Conservation (phyloP, 1,139 yeast genomes). For the Magnusiomyces tetraspermus region DNA sequence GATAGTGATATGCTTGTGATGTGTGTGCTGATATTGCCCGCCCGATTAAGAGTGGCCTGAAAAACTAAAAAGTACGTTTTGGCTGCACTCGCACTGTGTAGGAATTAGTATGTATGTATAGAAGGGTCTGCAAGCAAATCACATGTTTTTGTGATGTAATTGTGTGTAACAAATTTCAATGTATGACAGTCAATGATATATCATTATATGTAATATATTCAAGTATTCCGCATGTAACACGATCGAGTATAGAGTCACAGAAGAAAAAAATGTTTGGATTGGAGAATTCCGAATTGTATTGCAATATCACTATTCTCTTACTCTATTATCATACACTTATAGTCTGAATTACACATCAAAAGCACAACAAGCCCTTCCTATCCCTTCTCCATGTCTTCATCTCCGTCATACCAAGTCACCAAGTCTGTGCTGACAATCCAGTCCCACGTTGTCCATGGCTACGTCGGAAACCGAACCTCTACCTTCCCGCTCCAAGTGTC, state of each 20-base stretch:
- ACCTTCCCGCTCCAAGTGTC: constrained; percentile 67
- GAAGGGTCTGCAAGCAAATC: too few species aligned
- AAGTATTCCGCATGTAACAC: too few species aligned
- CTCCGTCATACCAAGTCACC: background rate
- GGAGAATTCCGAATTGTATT: background rate
- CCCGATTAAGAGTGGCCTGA: too few species aligned
- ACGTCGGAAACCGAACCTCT: constrained; percentile 74
- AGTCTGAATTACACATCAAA: background rate
- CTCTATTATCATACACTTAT: background rate
- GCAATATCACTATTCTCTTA: background rate
- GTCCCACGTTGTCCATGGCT: constrained; percentile 82
- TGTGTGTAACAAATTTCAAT: too few species aligned
- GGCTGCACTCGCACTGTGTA: too few species aligned
- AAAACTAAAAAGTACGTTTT: too few species aligned
- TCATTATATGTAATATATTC: too few species aligned
- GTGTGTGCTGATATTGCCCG: too few species aligned
- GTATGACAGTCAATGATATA: too few species aligned
- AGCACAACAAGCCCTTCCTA: background rate
- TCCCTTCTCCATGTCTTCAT: background rate
- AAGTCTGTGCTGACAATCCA: constrained; percentile 46
- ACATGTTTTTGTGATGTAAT: too few species aligned
- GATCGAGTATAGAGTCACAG: background rate
- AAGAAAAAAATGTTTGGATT: background rate
- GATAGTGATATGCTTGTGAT: too few species aligned
- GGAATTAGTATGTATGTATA: too few species aligned